Conservation (phyloP, 1,284 basidiomycete species). For the Caloboletus inedulis region DNA sequence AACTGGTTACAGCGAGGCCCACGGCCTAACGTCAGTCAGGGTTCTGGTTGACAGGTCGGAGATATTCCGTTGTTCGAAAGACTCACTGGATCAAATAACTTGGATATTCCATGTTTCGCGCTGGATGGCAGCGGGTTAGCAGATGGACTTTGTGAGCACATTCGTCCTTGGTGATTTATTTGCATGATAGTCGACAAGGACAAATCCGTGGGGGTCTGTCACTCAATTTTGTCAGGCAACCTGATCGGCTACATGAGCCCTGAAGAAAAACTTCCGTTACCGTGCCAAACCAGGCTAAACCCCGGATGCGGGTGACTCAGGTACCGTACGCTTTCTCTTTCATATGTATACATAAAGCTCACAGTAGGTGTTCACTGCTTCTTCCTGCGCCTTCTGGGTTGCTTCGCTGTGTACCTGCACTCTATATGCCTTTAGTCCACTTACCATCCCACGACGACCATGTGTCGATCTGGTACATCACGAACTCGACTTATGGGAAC, state of each 20-base stretch:
- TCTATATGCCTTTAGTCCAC: conserved; percentile 67
- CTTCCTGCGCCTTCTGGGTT: conserved; percentile 5
- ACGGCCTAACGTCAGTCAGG: conserved; percentile 24
- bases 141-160: not conserved
- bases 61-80: not conserved
- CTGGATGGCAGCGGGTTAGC: not conserved
- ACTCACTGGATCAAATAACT: not conserved
- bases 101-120: not conserved
- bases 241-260: conserved; percentile 18
- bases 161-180: not conserved
- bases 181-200: no score
- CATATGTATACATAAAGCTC: conserved; percentile 21
- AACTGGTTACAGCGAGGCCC: conserved; percentile 3
- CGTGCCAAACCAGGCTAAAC: conserved; percentile 16
- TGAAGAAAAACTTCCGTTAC: conserved; percentile 17
- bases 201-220: conserved; percentile 8
- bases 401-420: not conserved
- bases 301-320: conserved; percentile 10
- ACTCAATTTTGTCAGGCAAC: conserved; percentile 28
- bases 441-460: conserved; percentile 60
- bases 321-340: conserved; percentile 3
- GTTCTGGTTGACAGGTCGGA: conserved; percentile 4
- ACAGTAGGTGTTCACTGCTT: conserved; percentile 1
- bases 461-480: conserved; percentile 66
- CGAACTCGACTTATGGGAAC: conserved; percentile 51